These are phyloP conservation scores for Aethionema arabicum DNA, from an alignment of 345 rosid species.

Conservation along the genomic window DNA sequence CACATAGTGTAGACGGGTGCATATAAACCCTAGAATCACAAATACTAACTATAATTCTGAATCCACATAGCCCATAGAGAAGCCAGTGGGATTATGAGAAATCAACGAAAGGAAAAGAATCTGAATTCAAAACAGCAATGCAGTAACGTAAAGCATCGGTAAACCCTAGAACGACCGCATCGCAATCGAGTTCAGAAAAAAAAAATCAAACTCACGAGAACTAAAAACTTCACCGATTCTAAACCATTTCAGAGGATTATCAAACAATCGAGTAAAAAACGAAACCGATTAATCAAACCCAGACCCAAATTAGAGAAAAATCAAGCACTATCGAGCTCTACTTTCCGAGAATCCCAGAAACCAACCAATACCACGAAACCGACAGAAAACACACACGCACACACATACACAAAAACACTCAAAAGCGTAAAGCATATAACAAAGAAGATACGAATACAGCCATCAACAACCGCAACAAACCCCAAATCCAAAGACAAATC, in stretches of 20 bases:
- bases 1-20: background rate
- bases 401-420: background rate
- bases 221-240: background rate
- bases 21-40: slow-evolving; percentile 2
- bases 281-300: slow-evolving; percentile 25
- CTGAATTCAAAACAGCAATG: slow-evolving; percentile 17
- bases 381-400: slow-evolving; percentile 3
- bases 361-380: slow-evolving; percentile 23
- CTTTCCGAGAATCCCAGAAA: slow-evolving; percentile 17
- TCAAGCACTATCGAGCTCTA: slow-evolving; percentile 26
- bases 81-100: slow-evolving; percentile 12
- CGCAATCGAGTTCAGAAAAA: slow-evolving; percentile 18
- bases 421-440: slow-evolving; percentile 11
- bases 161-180: slow-evolving; percentile 33
- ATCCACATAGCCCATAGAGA: slow-evolving; percentile 6
- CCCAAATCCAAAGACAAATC: background rate
- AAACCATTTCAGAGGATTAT: slow-evolving; percentile 22
- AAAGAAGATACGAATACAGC: slow-evolving; percentile 14
- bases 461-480: slow-evolving; percentile 6
- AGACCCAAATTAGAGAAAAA: slow-evolving; percentile 12
- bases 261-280: slow-evolving; percentile 15
- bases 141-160: slow-evolving; percentile 17
- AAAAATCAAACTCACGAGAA: slow-evolving; percentile 5
- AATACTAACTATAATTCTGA: slow-evolving; percentile 10
- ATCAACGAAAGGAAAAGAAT: background rate